phyloP scores from a whole-genome alignment of 164 flowering plant genomes.

The Magnolia changhungtana region DNA sequence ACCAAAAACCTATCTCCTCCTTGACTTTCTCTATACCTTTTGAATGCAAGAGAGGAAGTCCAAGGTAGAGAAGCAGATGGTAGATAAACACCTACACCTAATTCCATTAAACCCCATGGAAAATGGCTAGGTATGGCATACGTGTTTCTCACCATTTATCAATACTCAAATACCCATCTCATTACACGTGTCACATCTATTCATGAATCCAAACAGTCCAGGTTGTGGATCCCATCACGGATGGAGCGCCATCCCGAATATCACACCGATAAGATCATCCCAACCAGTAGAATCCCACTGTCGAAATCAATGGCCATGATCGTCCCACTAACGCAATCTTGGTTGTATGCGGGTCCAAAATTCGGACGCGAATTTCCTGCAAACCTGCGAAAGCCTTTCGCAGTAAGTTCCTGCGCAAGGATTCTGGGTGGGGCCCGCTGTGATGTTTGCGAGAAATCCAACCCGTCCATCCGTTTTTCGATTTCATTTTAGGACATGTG shows the following conservation, averaged over 20 bases:
- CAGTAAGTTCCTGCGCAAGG: too few species aligned
- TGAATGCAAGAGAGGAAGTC: neutral
- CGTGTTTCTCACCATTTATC: neutral
- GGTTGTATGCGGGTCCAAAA: neutral
- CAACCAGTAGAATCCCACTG: neutral
- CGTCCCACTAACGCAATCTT: neutral
- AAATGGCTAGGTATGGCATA: neutral
- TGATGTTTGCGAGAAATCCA: too few species aligned
- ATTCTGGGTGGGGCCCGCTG: too few species aligned
- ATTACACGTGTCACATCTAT: neutral
- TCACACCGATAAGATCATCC: neutral
- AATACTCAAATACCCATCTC: neutral
- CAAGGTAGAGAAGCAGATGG: neutral
- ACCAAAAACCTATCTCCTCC: neutral
- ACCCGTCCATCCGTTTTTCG: too few species aligned
- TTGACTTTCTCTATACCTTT: neutral
- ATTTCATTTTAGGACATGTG: too few species aligned
- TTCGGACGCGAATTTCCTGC: too few species aligned
- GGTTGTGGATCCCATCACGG: neutral
- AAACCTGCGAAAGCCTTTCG: too few species aligned
- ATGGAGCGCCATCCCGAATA: neutral
- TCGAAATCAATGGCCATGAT: neutral
- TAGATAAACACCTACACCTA: conserved; percentile 24
- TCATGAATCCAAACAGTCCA: neutral
- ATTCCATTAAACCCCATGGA: neutral